These are phyloP conservation scores for Paramecium primaurelia DNA, from an alignment of 73 alveolate genomes.

Conservation along the genomic window DNA sequence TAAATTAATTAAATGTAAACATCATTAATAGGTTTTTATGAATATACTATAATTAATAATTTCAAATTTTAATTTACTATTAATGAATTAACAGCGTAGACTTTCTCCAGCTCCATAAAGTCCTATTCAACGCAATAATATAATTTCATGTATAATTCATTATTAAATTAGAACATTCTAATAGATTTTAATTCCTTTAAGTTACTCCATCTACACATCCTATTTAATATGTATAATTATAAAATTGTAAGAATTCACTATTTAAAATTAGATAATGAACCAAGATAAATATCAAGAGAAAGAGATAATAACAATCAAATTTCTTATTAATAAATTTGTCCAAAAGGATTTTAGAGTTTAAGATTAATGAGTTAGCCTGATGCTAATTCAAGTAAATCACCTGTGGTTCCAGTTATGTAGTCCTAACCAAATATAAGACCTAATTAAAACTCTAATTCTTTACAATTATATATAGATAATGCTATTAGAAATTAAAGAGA, in stretches of 20 bases:
- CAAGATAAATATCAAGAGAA: background rate
- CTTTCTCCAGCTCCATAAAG: constrained; percentile 28
- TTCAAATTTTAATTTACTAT: background rate
- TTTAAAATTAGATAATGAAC: background rate
- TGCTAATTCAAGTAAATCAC: background rate
- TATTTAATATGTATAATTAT: background rate
- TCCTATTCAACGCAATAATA: background rate
- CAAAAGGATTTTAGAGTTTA: background rate
- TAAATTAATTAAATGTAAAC: background rate
- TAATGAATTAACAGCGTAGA: constrained; percentile 23
- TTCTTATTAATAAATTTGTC: background rate
- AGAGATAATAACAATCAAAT: background rate
- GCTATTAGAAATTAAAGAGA: constrained; percentile 18
- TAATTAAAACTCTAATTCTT: background rate
- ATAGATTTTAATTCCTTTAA: background rate
- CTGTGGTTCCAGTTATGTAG: background rate
- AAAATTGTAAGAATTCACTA: background rate
- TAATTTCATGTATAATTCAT: background rate
- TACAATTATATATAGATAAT: background rate
- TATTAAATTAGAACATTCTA: constrained; percentile 16
- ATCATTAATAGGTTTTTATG: background rate
- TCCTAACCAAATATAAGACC: background rate
- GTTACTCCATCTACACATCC: background rate
- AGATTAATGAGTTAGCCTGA: background rate
- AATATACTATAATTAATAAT: background rate